Evolutionary conservation across 345 rosid genomes (phyloP).

Genomic region (Microthlaspi erraticum): DNA sequence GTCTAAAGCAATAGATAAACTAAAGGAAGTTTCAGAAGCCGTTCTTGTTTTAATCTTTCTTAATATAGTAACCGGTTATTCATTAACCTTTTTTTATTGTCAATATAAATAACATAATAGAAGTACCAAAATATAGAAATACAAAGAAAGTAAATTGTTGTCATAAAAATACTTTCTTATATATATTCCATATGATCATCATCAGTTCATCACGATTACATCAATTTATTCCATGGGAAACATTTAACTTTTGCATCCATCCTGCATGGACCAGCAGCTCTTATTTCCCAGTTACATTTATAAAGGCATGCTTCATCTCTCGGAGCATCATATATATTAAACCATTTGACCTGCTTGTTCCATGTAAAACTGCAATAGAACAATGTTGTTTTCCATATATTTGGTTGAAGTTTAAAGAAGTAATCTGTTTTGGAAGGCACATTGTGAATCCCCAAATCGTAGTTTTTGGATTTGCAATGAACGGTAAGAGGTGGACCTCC

Average conservation of each 20-base stretch:
- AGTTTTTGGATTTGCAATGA: conserved; percentile 32
- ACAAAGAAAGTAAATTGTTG: background rate
- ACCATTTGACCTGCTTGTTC: background rate
- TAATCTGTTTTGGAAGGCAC: background rate
- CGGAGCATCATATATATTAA: conserved; percentile 14
- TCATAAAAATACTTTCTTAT: background rate
- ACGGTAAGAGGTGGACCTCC: conserved; percentile 26
- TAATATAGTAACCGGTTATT: too few species aligned
- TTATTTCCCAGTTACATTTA: conserved; percentile 12
- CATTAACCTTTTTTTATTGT: too few species aligned
- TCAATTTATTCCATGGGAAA: conserved; percentile 25
- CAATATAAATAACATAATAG: too few species aligned
- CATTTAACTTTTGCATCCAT: background rate
- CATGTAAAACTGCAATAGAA: conserved; percentile 32
- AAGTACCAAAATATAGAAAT: too few species aligned
- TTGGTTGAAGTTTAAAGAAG: conserved; percentile 17
- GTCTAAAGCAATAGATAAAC: too few species aligned
- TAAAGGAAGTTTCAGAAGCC: too few species aligned
- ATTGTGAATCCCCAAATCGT: conserved; percentile 19
- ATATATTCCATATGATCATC: background rate
- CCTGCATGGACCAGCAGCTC: conserved; percentile 30
- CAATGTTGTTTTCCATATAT: conserved; percentile 26
- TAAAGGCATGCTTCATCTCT: conserved; percentile 27
- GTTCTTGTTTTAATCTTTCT: too few species aligned
- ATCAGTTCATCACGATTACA: background rate